Evolutionary conservation across 306 rosid species (phyloP).

Genomic region (Vigna trinervia): DNA sequence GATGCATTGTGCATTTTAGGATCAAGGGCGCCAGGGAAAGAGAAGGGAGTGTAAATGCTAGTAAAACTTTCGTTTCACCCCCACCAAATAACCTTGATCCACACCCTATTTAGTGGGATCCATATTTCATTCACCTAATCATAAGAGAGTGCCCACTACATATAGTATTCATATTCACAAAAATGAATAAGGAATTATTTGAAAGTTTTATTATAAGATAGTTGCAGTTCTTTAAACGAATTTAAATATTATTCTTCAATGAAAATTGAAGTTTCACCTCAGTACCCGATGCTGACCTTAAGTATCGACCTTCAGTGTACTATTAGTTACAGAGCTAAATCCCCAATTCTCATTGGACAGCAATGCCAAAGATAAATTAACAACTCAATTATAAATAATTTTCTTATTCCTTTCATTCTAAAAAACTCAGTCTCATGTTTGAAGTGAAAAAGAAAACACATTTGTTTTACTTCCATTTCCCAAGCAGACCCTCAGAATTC

Average conservation of each 20-base stretch:
- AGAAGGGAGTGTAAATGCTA: neutral
- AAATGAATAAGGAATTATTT: neutral
- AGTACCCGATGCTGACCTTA: neutral
- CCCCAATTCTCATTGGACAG: neutral
- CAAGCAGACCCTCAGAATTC: neutral
- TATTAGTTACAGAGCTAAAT: neutral
- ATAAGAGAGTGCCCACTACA: neutral
- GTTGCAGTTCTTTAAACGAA: neutral
- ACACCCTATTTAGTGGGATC: neutral
- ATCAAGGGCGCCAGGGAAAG: neutral
- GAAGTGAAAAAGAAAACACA: neutral
- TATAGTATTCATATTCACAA: neutral
- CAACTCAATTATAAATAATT: neutral
- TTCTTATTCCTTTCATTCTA: conserved; percentile 1
- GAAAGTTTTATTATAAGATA: neutral
- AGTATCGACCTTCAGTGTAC: neutral
- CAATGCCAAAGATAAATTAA: neutral
- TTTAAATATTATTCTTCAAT: neutral
- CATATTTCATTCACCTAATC: neutral
- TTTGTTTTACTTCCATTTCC: neutral
- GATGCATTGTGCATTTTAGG: neutral
- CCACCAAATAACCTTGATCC: neutral
- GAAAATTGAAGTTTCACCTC: neutral
- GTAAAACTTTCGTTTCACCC: neutral
- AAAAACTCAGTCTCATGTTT: neutral